Conservation (phyloP, 2,329 filamentous ascomycete genomes). For the Rugonectria rugulosa region DNA sequence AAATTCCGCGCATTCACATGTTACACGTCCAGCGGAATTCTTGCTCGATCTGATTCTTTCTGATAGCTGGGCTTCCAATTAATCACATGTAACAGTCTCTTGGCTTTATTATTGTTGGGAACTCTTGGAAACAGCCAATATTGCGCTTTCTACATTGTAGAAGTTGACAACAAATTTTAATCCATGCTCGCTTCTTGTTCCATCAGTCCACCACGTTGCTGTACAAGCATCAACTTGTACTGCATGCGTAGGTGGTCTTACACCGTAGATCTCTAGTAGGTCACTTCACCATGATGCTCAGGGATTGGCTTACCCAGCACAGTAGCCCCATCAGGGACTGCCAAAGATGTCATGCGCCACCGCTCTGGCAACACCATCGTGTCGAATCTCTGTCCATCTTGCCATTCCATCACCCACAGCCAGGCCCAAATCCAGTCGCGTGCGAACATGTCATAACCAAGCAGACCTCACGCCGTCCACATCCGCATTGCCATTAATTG, state of each 20-base stretch:
- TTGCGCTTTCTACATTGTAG: too few species aligned
- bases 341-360: conserved; percentile 16
- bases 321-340: conserved; percentile 9
- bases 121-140: too few species aligned
- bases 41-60: too few species aligned
- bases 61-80: too few species aligned
- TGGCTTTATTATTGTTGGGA: too few species aligned
- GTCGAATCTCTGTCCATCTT: conserved; percentile 15
- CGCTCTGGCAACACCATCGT: conserved; percentile 29
- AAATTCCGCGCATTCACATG: too few species aligned
- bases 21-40: too few species aligned
- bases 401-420: conserved; percentile 27
- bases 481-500: conserved; percentile 25
- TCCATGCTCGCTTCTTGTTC: too few species aligned
- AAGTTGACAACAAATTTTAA: too few species aligned
- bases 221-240: too few species aligned
- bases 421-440: conserved; percentile 37
- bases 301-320: conserved; percentile 8
- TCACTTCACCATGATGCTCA: conserved; percentile 5
- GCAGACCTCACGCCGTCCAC: conserved; percentile 21
- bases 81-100: too few species aligned
- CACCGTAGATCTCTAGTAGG: not conserved
- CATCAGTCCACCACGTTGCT: conserved; percentile 20
- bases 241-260: not conserved
- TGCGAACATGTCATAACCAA: conserved; percentile 41